These are phyloP conservation scores for Kurtzmaniella fragi DNA, from an alignment of 805 yeast genomes.

Conservation along the genomic window DNA sequence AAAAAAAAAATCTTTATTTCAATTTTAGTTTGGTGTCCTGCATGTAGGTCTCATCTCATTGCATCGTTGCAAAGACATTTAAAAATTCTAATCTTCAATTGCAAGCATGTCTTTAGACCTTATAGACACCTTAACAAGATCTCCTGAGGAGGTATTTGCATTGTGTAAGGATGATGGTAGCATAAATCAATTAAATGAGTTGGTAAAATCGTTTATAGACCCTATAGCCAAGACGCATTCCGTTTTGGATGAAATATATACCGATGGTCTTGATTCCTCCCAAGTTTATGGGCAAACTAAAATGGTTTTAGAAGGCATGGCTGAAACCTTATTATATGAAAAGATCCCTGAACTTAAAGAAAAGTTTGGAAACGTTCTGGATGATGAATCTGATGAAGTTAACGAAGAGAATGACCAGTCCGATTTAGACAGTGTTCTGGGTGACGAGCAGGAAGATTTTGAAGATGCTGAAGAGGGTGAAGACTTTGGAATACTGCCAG, in stretches of 20 bases:
- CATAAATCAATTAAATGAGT: conserved; percentile 17
- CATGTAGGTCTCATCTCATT: conserved; percentile 1
- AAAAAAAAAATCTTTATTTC: too few relatives aligned
- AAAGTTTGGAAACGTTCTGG: conserved; percentile 17
- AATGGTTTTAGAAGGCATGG: conserved; percentile 74
- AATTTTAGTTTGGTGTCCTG: conserved; percentile 1
- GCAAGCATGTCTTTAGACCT: too few relatives aligned
- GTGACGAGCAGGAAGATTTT: conserved; percentile 20
- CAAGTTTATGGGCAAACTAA: conserved; percentile 95
- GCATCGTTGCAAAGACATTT: too few relatives aligned
- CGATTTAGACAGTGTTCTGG: too few relatives aligned
- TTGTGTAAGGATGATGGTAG: conserved; percentile 10
- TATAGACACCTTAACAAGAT: too few relatives aligned
- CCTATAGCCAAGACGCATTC: conserved; percentile 52
- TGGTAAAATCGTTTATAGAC: conserved; percentile 51
- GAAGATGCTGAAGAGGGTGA: conserved; percentile 19
- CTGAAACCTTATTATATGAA: conserved; percentile 55
- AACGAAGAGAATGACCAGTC: conserved; percentile 12
- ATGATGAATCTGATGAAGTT: conserved; percentile 13
- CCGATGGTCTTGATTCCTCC: conserved; percentile 82
- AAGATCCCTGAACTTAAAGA: conserved; percentile 50
- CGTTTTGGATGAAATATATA: conserved; percentile 73
- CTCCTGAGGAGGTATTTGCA: conserved; percentile 21
- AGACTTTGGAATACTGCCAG: conserved; percentile 3
- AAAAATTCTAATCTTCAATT: too few relatives aligned